phyloP scores from a whole-genome alignment of 495 filamentous ascomycete genomes.

The Terfezia boudieri region DNA sequence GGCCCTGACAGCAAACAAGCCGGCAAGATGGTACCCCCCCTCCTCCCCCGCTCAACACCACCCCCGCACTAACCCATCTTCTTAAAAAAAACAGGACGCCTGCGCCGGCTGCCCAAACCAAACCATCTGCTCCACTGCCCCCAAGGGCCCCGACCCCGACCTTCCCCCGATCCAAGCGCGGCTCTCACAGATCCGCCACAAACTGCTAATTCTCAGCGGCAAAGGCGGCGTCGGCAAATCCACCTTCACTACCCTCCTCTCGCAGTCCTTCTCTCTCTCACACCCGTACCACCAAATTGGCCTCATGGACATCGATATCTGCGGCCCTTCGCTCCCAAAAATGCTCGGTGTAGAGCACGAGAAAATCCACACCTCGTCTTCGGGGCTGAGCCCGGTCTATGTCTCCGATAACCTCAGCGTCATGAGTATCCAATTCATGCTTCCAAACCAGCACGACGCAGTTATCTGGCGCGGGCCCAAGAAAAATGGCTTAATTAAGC shows the following conservation, averaged over 20 bases:
- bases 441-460: constrained; percentile 76
- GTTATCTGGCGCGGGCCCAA: constrained; percentile 95
- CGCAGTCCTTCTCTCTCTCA: constrained; percentile 54
- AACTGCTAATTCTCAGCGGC: constrained; percentile 74
- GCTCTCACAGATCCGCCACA: constrained; percentile 61
- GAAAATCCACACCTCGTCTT: constrained; percentile 62
- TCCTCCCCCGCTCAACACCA: too few relatives aligned
- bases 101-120: constrained; percentile 94
- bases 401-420: constrained; percentile 74
- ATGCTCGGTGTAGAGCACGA: constrained; percentile 94
- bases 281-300: constrained; percentile 56
- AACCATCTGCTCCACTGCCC: constrained; percentile 74
- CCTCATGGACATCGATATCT: constrained; percentile 94
- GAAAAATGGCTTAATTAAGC: constrained; percentile 96
- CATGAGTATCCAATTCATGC: constrained; percentile 96
- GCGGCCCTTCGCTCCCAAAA: constrained; percentile 80
- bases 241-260: constrained; percentile 69
- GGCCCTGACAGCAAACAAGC: constrained; percentile 75
- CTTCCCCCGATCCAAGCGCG: constrained; percentile 68
- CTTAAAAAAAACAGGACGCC: constrained; percentile 25
- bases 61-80: too few relatives aligned
- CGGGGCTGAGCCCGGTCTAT: constrained; percentile 84
- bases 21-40: constrained; percentile 35
- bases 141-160: constrained; percentile 91
- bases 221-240: constrained; percentile 96